phyloP scores from a whole-genome alignment of 169 alveolate genomes.

The Cystoisospora suis region DNA sequence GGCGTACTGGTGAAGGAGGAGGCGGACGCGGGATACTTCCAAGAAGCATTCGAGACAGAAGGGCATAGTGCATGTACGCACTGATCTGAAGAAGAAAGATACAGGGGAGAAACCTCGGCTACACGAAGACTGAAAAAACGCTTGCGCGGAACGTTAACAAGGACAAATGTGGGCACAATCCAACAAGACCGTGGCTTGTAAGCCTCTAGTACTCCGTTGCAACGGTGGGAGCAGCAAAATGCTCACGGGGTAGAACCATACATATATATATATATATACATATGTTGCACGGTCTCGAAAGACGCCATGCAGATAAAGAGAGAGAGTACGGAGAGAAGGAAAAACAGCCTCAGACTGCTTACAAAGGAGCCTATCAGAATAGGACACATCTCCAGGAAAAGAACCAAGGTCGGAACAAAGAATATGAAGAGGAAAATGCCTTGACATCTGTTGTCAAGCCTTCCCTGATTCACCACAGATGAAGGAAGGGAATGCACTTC shows the following conservation, averaged over 20 bases:
- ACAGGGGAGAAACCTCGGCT: neutral
- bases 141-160: neutral
- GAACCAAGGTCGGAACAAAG: neutral
- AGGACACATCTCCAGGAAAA: neutral
- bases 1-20: constrained; percentile 7
- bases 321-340: neutral
- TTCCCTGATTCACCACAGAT: too few species aligned
- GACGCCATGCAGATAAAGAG: neutral
- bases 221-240: neutral
- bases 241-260: neutral
- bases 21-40: constrained; percentile 8
- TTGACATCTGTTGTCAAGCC: neutral
- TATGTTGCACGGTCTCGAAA: neutral
- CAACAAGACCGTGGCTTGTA: neutral
- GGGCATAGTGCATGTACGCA: neutral
- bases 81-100: neutral
- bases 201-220: neutral
- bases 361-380: neutral
- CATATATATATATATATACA: neutral
- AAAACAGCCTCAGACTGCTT: neutral
- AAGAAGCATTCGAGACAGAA: neutral
- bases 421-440: neutral
- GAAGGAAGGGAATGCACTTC: too few species aligned
- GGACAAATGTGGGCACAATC: neutral
- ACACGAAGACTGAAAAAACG: neutral